Conservation (phyloP, 192 early-diverging fungal species). For the Coemansia erecta region DNA sequence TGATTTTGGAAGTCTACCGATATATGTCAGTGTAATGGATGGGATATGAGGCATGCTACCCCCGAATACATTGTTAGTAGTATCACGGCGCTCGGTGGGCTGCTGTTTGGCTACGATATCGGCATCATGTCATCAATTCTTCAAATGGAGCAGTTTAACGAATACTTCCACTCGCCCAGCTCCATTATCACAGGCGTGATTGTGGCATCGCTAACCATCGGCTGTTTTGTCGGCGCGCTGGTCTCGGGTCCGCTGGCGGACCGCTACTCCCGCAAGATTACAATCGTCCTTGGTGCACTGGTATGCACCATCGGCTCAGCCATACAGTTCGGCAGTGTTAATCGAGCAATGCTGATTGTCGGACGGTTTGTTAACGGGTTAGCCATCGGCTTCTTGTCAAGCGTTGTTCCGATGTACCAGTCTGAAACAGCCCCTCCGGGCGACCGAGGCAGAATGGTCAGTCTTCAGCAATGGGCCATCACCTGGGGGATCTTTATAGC, state of each 20-base stretch:
- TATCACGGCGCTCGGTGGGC: slow-evolving; percentile 61
- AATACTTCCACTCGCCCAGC: slow-evolving; percentile 58
- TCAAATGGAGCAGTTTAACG: slow-evolving; percentile 61
- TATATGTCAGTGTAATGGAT: slow-evolving; percentile 10
- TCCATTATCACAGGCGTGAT: slow-evolving; percentile 62
- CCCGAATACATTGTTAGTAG: slow-evolving; percentile 40
- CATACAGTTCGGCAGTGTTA: slow-evolving; percentile 64
- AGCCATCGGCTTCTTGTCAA: slow-evolving; percentile 74
- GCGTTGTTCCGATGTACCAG: slow-evolving; percentile 71
- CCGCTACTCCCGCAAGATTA: slow-evolving; percentile 62
- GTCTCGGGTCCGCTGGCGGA: slow-evolving; percentile 68
- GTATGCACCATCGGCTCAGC: slow-evolving; percentile 74
- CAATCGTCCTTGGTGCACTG: slow-evolving; percentile 62
- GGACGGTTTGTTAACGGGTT: slow-evolving; percentile 82
- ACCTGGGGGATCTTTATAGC: slow-evolving; percentile 79
- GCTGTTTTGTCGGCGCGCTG: slow-evolving; percentile 74
- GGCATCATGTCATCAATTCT: slow-evolving; percentile 70
- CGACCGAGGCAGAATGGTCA: slow-evolving; percentile 83
- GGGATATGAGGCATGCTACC: slow-evolving; percentile 1
- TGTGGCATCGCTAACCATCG: slow-evolving; percentile 64
- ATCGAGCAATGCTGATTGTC: slow-evolving; percentile 63
- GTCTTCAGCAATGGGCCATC: slow-evolving; percentile 90
- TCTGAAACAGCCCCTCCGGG: slow-evolving; percentile 79
- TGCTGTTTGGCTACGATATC: slow-evolving; percentile 76
- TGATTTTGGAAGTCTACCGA: too few relatives aligned